Conservation (phyloP, 805 yeast genomes). For the Millerago galiae region DNA sequence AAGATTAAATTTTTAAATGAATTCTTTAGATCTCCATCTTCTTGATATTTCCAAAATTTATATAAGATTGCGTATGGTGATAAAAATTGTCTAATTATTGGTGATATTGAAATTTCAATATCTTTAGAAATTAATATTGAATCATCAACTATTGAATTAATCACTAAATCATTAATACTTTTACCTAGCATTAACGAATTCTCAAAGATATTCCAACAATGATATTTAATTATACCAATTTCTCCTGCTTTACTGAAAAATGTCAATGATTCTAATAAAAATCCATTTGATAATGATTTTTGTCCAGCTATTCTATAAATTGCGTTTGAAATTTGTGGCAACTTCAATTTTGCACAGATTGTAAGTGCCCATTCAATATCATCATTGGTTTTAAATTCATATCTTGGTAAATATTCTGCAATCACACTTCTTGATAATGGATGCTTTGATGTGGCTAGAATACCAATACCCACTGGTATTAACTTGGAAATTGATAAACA, state of each 20-base stretch:
- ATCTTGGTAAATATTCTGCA: constrained; percentile 53
- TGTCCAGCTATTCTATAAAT: constrained; percentile 35
- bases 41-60: constrained; percentile 36
- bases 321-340: constrained; percentile 50
- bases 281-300: constrained; percentile 17
- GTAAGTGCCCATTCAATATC: constrained; percentile 77
- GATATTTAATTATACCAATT: constrained; percentile 39
- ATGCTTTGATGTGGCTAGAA: constrained; percentile 44
- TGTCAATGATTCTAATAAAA: constrained; percentile 52
- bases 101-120: constrained; percentile 32
- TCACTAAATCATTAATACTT: constrained; percentile 50
- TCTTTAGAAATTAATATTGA: constrained; percentile 23
- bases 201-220: constrained; percentile 58
- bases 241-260: constrained; percentile 63
- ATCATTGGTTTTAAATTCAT: constrained; percentile 57
- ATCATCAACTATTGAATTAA: constrained; percentile 41
- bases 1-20: constrained; percentile 29
- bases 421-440: constrained; percentile 38
- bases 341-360: constrained; percentile 60
- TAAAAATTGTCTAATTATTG: constrained; percentile 58
- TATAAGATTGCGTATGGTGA: constrained; percentile 65
- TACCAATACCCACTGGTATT: constrained; percentile 66
- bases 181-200: constrained; percentile 46
- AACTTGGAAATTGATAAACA: constrained; percentile 45
- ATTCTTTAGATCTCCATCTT: constrained; percentile 20